phyloP scores from a whole-genome alignment of 192 early-diverging fungal species.

The Cetraspora pellucida region DNA sequence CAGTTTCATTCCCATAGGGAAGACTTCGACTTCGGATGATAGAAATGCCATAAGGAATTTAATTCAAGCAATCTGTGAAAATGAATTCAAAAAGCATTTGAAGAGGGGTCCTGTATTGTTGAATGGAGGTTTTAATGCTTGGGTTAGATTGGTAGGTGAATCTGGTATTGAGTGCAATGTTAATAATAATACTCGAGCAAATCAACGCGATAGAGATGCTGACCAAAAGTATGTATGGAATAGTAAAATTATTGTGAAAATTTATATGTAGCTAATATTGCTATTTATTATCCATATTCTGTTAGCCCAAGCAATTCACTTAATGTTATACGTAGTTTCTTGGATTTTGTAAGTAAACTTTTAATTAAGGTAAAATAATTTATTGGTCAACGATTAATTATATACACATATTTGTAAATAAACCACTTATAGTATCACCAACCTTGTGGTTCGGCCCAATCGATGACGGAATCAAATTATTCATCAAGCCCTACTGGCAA shows the following conservation, averaged over 20 bases:
- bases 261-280: too few relatives aligned
- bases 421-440: background rate
- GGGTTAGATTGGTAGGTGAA: conserved; percentile 59
- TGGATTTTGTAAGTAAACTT: too few relatives aligned
- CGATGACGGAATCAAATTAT: background rate
- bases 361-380: too few relatives aligned
- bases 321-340: too few relatives aligned
- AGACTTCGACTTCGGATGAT: too few relatives aligned
- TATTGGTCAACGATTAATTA: too few relatives aligned
- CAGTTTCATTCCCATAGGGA: too few relatives aligned
- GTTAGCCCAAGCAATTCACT: too few relatives aligned
- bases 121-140: conserved; percentile 79
- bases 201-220: too few relatives aligned
- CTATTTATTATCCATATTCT: too few relatives aligned
- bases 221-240: too few relatives aligned
- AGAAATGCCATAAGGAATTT: conserved; percentile 46
- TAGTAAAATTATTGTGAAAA: too few relatives aligned
- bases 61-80: conserved; percentile 63
- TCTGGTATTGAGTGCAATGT: conserved; percentile 42
- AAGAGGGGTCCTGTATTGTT: conserved; percentile 67
- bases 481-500: background rate
- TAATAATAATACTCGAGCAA: background rate
- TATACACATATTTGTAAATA: background rate
- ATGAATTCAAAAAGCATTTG: conserved; percentile 57
- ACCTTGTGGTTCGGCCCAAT: background rate